These are phyloP conservation scores for Gelatoporia subvermispora DNA, from an alignment of 768 basidiomycete species.

Conservation along the genomic window DNA sequence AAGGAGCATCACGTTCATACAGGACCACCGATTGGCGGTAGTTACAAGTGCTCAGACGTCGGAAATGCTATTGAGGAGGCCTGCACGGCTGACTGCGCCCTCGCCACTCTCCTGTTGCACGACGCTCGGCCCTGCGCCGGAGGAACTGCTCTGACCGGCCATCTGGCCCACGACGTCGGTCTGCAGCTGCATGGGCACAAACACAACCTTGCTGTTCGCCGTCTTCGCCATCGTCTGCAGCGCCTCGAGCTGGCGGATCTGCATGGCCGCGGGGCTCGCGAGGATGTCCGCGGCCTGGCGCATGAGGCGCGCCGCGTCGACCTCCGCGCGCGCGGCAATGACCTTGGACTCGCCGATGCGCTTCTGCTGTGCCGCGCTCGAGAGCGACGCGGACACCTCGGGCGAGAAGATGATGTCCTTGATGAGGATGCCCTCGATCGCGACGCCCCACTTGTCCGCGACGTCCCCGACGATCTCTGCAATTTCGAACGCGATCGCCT, in stretches of 20 bases:
- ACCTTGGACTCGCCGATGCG: constrained; percentile 95
- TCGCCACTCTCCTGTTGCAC: constrained; percentile 33
- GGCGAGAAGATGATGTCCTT: constrained; percentile 91
- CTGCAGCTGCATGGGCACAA: constrained; percentile 90
- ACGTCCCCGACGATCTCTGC: constrained; percentile 93
- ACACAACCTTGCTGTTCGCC: constrained; percentile 86
- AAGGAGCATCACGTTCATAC: too few species aligned
- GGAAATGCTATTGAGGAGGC: constrained; percentile 47
- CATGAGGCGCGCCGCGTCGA: constrained; percentile 93
- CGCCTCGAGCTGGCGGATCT: constrained; percentile 94
- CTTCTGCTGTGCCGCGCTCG: constrained; percentile 95
- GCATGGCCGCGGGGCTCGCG: constrained; percentile 95
- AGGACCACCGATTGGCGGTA: too few species aligned
- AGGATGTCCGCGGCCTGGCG: constrained; percentile 94
- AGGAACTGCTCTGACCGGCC: constrained; percentile 16
- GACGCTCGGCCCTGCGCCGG: constrained; percentile 15
- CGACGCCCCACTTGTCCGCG: constrained; percentile 94
- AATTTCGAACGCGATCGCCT: constrained; percentile 94
- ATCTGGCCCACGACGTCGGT: constrained; percentile 60
- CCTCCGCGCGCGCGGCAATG: constrained; percentile 93
- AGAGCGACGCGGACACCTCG: constrained; percentile 87
- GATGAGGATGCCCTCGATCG: constrained; percentile 93
- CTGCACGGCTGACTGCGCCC: constrained; percentile 42
- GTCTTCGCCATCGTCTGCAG: constrained; percentile 93
- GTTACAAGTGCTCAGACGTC: constrained; percentile 19